Evolutionary conservation across 208 protist genomes (phyloP), one percentile per base, ranked within the genome.

Genomic region (Jaenimonas drosophilae): DNA sequence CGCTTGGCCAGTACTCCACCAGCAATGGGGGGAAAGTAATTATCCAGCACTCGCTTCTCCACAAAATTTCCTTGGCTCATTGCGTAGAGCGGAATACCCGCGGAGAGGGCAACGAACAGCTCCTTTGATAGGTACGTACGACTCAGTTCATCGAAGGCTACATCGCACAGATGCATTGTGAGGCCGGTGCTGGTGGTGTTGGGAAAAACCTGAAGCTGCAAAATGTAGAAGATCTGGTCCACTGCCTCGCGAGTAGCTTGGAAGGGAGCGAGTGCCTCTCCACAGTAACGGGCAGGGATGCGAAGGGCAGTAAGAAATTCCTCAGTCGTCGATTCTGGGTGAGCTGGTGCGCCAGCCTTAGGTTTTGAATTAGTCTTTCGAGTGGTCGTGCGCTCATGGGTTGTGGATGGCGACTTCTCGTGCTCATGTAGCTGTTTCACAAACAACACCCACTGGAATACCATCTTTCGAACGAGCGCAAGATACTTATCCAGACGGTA

Each of bases 401-500:
- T 34, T 6, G 31, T 19, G 47, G 1, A 14, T 12, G 17, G 17
- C 28, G 36, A 44, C 14, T 11, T 2, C 25, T 2, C 7, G 21
- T 3, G 24, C 16, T 16, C 19, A 23, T 58, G 47, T 4, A 77
- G 46, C 17, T 79, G 55, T 49, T 70, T 70, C 30, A 88, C 47
- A 4, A 85, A 48, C 33, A 49, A 65, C 21, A 75, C 36, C 33
- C 65, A 64, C 11, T 65, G 56, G 26, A 70, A 78, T 19, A 86
- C 42, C 55, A 92, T 70, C 30, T 71, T 76, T 6, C 85, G 77
- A 51, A 91, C 83, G 14, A 93, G 74, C 19, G 77, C 76, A 36
- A 91, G 59, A 56, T 83, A 96, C 67, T 96, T 96, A 64, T 96
- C 85, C 45, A 91, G 64, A 50, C 88, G 78, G 49, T 89, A 90